Evolutionary conservation across 2,329 filamentous ascomycete species (phyloP).

Genomic region (Aspergillus sp.): DNA sequence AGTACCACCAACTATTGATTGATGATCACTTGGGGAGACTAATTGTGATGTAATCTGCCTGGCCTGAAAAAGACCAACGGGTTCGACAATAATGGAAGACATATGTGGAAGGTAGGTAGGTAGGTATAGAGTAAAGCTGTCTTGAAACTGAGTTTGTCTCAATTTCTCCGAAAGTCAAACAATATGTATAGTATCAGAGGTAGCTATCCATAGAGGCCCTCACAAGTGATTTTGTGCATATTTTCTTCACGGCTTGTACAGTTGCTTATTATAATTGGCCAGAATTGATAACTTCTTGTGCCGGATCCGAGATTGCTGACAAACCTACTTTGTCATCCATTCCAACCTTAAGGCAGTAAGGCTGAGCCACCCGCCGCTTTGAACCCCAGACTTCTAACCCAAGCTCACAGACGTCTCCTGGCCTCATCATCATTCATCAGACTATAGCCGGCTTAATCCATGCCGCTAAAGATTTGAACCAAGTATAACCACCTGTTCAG

Average conservation of each 20-base stretch:
- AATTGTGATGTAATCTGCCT: conserved; percentile 8
- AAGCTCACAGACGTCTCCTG: neutral
- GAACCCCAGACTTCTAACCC: neutral
- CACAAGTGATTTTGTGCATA: neutral
- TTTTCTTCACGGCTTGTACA: neutral
- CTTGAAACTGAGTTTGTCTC: neutral
- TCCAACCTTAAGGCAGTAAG: too few relatives aligned
- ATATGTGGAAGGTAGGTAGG: neutral
- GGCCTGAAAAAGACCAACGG: neutral
- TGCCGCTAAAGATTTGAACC: neutral
- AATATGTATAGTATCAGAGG: neutral
- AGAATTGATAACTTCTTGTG: neutral
- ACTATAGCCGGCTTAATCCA: neutral
- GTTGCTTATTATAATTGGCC: neutral
- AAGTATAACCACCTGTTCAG: neutral
- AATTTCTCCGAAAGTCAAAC: neutral
- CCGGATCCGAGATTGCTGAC: neutral
- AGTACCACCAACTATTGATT: neutral
- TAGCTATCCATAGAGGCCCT: neutral
- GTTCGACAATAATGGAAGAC: neutral
- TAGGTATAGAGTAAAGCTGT: neutral
- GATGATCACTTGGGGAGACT: neutral
- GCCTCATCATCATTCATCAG: neutral
- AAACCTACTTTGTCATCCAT: neutral
- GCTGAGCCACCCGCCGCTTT: too few relatives aligned